Evolutionary conservation across 2,329 filamentous ascomycete species (phyloP), one percentile per base, ranked within the genome.

Genomic region (Thelonectria olida): DNA sequence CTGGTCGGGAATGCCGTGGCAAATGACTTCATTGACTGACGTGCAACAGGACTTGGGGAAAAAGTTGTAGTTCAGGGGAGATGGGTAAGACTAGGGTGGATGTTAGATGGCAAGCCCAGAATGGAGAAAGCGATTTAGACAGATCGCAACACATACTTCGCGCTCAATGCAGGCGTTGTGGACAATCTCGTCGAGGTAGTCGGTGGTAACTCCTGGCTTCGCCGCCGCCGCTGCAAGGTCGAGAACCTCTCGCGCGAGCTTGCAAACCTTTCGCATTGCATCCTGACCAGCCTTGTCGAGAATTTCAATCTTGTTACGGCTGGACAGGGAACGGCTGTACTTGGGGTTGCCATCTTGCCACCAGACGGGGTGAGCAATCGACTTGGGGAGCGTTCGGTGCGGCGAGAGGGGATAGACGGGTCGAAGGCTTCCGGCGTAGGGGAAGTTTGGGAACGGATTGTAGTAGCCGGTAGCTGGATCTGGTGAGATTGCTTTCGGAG

Each of bases 31-130:
- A 82, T 99, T 99, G 50, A 92, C 81, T 3, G 95, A 98, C 3
- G 95, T 98, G 80, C 96, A 99, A 64, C 97, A 92, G 0, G 96
- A 99, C 81, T 99, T 99, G 67, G 96, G 96, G 80, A 98, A 99
- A 78, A 94, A 85, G 82, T 92, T 92, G 81, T 98, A 98, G 81
- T 97, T 97, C 31, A 98, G 83, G 1, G 95, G 93, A 1, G 95
- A 97, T 0, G 95, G 95, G 76, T 98, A 98, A 9, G 93, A 92
- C 94, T 97, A 64, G 45, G n/a, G 38, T 27, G 49, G 13, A 13
- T 15, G 57, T 59, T 27, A 56, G 38, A 49, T 36, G 61, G 67
- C 45, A 69, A 60, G 27, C 7, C 7, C 13, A 7, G 7, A 6
- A 2, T n/a, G 9, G 15, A 12, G 31, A 5, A 8, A 23, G 23